A percentile compares a stretch with the other conserved stretches of the same genome.
Evolutionary conservation across 1,139 yeast genomes (phyloP).

Genomic region (Nakaseomyces kungkrabaensis): DNA sequence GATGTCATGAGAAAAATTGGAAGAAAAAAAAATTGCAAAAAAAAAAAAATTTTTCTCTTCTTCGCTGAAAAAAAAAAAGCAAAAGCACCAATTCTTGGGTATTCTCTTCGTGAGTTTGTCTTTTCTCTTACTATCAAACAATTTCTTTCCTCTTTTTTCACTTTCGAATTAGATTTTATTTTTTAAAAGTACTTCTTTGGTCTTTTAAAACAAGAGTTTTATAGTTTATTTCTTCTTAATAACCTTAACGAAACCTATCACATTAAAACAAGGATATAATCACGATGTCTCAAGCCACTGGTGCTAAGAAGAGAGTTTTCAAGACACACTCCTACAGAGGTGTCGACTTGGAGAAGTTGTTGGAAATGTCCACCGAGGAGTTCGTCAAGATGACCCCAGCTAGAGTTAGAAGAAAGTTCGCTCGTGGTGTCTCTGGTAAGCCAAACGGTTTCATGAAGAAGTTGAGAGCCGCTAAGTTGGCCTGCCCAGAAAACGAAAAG

Average conservation of each 20-base stretch:
- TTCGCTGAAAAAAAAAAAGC: too few relatives aligned
- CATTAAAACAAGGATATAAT: neutral
- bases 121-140: too few relatives aligned
- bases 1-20: too few relatives aligned
- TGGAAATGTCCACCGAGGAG: conserved; percentile 93
- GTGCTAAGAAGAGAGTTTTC: conserved; percentile 74
- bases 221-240: neutral
- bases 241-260: neutral
- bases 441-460: conserved; percentile 97
- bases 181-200: too few relatives aligned
- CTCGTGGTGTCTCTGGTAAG: conserved; percentile 93
- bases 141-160: too few relatives aligned
- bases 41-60: too few relatives aligned
- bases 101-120: too few relatives aligned
- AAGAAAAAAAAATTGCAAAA: too few relatives aligned
- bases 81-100: too few relatives aligned
- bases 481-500: conserved; percentile 89
- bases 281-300: conserved; percentile 27
- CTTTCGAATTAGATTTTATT: too few relatives aligned
- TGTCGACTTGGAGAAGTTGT: conserved; percentile 90
- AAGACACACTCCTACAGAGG: conserved; percentile 98
- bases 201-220: neutral
- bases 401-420: conserved; percentile 99
- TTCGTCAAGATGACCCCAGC: conserved; percentile 95
- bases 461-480: conserved; percentile 95